phyloP scores from a whole-genome alignment of 306 rosid species.

The Bauhinia variegata region DNA sequence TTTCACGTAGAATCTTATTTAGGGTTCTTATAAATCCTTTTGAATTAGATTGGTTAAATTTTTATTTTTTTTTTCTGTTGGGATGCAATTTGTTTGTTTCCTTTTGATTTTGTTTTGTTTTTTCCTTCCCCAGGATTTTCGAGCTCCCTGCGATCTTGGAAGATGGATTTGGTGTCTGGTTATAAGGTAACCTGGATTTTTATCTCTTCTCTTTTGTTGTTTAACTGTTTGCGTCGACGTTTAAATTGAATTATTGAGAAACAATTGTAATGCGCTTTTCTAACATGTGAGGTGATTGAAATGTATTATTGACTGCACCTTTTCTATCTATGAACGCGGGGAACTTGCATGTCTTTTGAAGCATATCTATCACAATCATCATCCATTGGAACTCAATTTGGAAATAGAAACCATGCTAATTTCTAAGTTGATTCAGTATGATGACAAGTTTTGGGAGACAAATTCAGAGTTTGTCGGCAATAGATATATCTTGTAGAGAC shows the following conservation, averaged over 20 bases:
- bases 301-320: neutral
- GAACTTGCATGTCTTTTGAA: neutral
- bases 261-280: neutral
- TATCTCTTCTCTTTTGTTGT: neutral
- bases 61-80: no score
- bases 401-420: neutral
- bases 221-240: neutral
- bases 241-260: neutral
- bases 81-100: neutral
- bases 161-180: constrained; percentile 94
- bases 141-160: constrained; percentile 35
- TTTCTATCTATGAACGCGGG: neutral
- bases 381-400: neutral
- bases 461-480: neutral
- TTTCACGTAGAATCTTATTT: neutral
- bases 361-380: neutral
- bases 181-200: constrained; percentile 65
- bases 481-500: neutral
- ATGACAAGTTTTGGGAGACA: neutral
- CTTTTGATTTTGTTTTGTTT: neutral
- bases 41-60: constrained; percentile 10
- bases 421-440: neutral
- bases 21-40: constrained; percentile 35
- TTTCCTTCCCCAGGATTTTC: constrained; percentile 35
- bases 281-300: neutral